Conservation (phyloP, 2,329 filamentous ascomycete genomes). For the Fusarium devonianum region DNA sequence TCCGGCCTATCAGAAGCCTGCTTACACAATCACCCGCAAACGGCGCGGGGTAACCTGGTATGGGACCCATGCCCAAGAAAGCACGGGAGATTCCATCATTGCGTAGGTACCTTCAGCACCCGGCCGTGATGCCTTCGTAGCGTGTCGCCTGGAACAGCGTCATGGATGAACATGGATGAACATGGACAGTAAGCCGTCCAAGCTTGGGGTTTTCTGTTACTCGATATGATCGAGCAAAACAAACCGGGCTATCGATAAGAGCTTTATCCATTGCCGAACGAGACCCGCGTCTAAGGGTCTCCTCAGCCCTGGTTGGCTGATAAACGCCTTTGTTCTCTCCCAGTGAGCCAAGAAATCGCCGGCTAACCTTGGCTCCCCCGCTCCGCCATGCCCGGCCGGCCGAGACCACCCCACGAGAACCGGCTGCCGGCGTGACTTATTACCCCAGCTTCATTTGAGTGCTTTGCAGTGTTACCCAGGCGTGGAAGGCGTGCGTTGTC, state of each 20-base stretch:
- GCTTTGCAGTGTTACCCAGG: background rate
- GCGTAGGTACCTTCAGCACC: background rate
- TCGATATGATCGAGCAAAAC: constrained; percentile 35
- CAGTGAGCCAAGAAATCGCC: constrained; percentile 7
- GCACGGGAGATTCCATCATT: no score
- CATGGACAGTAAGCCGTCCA: constrained; percentile 2
- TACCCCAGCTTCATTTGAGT: background rate
- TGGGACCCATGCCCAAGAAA: no score
- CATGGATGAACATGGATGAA: constrained; percentile 3
- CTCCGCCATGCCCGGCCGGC: constrained; percentile 26
- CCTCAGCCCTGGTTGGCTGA: constrained; percentile 8
- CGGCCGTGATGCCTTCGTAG: constrained; percentile 17
- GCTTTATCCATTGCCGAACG: background rate
- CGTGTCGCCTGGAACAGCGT: constrained; percentile 34
- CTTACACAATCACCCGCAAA: constrained; percentile 36
- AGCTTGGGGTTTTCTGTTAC: constrained; percentile 16
- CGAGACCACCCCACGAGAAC: constrained; percentile 6
- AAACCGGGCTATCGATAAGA: constrained; percentile 21
- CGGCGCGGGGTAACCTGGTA: constrained; percentile 28
- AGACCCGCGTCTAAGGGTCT: constrained; percentile 4
- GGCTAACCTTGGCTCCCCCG: constrained; percentile 17
- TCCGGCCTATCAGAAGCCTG: constrained; percentile 36
- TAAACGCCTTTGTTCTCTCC: background rate
- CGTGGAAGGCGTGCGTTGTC: background rate
- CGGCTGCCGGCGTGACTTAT: background rate